Base-by-base conservation (phyloP, 768 basidiomycete species). In the Crucibulum laeve region DNA sequence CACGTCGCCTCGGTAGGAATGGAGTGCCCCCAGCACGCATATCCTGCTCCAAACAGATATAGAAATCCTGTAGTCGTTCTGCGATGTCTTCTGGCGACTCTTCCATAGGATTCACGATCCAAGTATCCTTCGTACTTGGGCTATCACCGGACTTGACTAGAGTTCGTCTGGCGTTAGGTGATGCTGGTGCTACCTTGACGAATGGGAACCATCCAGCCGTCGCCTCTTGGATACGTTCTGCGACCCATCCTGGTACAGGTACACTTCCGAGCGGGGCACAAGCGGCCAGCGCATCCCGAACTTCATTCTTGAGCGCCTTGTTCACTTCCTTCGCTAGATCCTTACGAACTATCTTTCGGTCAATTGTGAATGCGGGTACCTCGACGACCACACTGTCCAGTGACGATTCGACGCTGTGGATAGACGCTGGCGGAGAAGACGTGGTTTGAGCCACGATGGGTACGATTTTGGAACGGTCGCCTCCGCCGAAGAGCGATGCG, bases 1-100 rank as follows among this genome's bases (percentile, higher is more conserved):
- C 45, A 13, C 18, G 14, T 19, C n/a, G 10, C 35, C n/a, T 13
- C 14, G 14, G n/a, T 10, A n/a, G n/a, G 46, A 64, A 64, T 18
- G 67, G 64, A 39, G 63, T 67, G 43, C 66, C 66, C 14, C 65
- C 65, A 30, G 62, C 55, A 21, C 74, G 58, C 46, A 89, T 55
- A 50, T 87, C 86, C 37, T 80, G 76, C 50, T 89, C 87, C 14
- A 91, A 60, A 4, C 51, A 55, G 4, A 65, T 62, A 56, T 88
- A 87, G 53, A 95, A 87, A 32, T 76, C 74, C 59, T 94, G 91
- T 43, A 92, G 59, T 7, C 66, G 63, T 30, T 77, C 73, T 7
- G 68, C 64, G 2, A 69, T 61, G 22, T 80, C 80, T 21, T 83
- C 83, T 0, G 73, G 66, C 10, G 64, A 65, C 30, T 79, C 77